Evolutionary conservation across 768 basidiomycete genomes (phyloP).

Genomic region (Termitomyces sp.): DNA sequence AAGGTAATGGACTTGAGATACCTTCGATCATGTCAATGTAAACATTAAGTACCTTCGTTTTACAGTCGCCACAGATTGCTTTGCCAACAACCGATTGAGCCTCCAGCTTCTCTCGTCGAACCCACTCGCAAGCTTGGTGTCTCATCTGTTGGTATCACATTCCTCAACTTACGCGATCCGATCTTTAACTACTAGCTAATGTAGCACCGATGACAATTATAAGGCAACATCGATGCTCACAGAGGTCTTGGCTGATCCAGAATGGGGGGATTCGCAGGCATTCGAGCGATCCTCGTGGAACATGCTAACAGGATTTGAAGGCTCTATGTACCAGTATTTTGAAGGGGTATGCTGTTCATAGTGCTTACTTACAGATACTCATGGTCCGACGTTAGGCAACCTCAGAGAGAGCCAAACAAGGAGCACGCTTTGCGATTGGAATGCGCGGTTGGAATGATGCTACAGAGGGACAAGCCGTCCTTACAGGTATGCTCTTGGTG

Average conservation of each 20-base stretch:
- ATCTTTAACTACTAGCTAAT: not conserved
- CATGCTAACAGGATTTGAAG: slow-evolving; percentile 3
- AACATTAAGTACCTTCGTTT: not conserved
- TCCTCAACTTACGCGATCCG: not conserved
- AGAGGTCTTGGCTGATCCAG: slow-evolving; percentile 31
- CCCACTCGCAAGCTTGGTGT: slow-evolving; percentile 22
- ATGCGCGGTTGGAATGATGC: slow-evolving; percentile 28
- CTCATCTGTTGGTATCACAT: not conserved
- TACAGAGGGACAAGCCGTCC: slow-evolving; percentile 14
- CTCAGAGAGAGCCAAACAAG: slow-evolving; percentile 12
- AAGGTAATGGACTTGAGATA: slow-evolving; percentile 14
- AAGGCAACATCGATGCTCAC: slow-evolving; percentile 17
- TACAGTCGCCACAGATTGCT: slow-evolving; percentile 32
- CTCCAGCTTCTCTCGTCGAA: slow-evolving; percentile 28
- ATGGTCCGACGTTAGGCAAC: not conserved
- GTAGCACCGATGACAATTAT: slow-evolving; percentile 16
- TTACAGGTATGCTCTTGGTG: slow-evolving; percentile 15
- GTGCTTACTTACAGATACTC: not conserved
- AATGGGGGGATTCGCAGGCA: slow-evolving; percentile 23
- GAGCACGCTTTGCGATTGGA: slow-evolving; percentile 24
- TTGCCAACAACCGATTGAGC: slow-evolving; percentile 39
- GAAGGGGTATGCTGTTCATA: slow-evolving; percentile 2
- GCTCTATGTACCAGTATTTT: slow-evolving; percentile 9
- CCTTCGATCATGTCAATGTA: not conserved
- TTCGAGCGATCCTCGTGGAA: slow-evolving; percentile 16